These are phyloP conservation scores for Candida sakaeoensis DNA, from an alignment of 805 yeast genomes.

Conservation along the genomic window DNA sequence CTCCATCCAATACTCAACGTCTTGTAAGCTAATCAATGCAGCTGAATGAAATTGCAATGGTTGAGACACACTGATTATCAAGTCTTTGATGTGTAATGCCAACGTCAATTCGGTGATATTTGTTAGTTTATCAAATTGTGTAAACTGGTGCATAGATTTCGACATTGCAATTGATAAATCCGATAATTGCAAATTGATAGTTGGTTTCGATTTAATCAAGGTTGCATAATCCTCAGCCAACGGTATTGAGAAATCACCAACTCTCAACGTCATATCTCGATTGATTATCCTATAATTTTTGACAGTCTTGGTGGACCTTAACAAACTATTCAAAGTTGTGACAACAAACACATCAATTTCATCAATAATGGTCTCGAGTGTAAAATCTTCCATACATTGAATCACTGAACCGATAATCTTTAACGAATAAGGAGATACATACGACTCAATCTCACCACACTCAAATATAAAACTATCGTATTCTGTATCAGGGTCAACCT, in stretches of 20 bases:
- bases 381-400: conserved; percentile 29
- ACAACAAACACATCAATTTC: conserved; percentile 59
- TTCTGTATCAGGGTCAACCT: conserved; percentile 38
- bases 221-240: conserved; percentile 13
- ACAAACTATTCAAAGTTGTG: conserved; percentile 32
- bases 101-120: conserved; percentile 13
- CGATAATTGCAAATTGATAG: background rate
- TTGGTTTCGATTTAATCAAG: conserved; percentile 1
- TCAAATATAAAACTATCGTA: conserved; percentile 54
- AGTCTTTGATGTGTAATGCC: conserved; percentile 32
- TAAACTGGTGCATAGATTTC: conserved; percentile 6
- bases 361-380: conserved; percentile 56
- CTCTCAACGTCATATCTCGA: conserved; percentile 40
- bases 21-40: conserved; percentile 17
- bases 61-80: conserved; percentile 2
- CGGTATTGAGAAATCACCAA: conserved; percentile 28
- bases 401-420: conserved; percentile 35
- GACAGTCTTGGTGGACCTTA: conserved; percentile 30
- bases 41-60: conserved; percentile 19
- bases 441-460: conserved; percentile 47
- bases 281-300: conserved; percentile 45
- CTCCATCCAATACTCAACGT: conserved; percentile 37
- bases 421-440: conserved; percentile 44
- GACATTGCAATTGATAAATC: conserved; percentile 8
- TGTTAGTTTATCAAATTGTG: conserved; percentile 3